Conservation (phyloP, 352 stramenopile species). For the Phytophthora syringae region DNA sequence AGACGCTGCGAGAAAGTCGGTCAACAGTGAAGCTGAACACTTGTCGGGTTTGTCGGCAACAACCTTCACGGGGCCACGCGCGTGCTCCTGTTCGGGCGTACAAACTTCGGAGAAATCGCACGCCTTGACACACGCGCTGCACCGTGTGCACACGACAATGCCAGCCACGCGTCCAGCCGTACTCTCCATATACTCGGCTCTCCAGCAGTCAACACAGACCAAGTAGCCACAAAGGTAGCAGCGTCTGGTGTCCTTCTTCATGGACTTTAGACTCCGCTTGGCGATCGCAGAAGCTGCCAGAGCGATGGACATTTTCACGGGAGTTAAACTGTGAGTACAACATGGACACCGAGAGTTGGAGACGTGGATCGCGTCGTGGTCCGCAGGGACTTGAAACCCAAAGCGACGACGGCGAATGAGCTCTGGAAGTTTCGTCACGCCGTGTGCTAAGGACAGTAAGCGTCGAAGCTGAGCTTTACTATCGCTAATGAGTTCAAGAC, state of each 20-base stretch:
- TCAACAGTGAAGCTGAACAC: slow-evolving; percentile 14
- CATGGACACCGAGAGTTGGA: slow-evolving; percentile 26
- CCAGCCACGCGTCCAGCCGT: slow-evolving; percentile 12
- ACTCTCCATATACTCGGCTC: slow-evolving; percentile 30
- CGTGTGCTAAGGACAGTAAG: slow-evolving; percentile 20
- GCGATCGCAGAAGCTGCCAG: slow-evolving; percentile 18
- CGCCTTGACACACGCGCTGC: slow-evolving; percentile 16
- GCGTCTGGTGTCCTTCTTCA: slow-evolving; percentile 26
- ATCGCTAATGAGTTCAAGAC: neutral
- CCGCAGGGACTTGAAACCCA: slow-evolving; percentile 22
- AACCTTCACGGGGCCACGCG: slow-evolving; percentile 16
- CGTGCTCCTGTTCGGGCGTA: slow-evolving; percentile 7
- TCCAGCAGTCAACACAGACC: slow-evolving; percentile 32
- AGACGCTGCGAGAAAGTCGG: slow-evolving; percentile 38
- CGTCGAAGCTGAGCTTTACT: slow-evolving; percentile 28
- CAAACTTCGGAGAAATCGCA: slow-evolving; percentile 32
- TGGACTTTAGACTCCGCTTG: slow-evolving; percentile 13
- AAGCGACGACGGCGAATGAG: slow-evolving; percentile 24
- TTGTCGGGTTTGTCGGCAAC: slow-evolving; percentile 3
- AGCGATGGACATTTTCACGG: slow-evolving; percentile 22
- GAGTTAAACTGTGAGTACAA: slow-evolving; percentile 30
- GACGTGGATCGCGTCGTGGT: slow-evolving; percentile 14
- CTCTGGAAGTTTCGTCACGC: slow-evolving; percentile 22
- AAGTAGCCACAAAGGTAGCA: slow-evolving; percentile 34
- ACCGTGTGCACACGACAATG: slow-evolving; percentile 28